These are phyloP conservation scores for Delitschia confertaspora DNA, from an alignment of 495 filamentous ascomycete species.

Conservation along the genomic window DNA sequence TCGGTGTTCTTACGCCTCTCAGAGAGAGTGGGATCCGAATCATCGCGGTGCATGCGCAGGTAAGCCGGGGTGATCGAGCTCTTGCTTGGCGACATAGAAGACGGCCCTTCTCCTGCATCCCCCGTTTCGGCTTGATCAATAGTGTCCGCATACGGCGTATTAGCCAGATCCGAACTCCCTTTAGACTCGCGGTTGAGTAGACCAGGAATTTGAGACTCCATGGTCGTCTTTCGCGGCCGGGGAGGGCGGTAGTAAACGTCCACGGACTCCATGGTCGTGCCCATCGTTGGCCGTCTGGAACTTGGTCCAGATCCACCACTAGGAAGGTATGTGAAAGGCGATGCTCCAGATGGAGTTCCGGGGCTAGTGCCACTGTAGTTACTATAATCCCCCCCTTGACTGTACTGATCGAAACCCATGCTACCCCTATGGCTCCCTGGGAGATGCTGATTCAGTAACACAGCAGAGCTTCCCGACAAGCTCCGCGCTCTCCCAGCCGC, in stretches of 20 bases:
- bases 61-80: conserved; percentile 37
- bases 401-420: conserved; percentile 29
- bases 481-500: conserved; percentile 63
- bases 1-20: conserved; percentile 55
- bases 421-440: conserved; percentile 22
- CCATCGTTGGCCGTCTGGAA: conserved; percentile 27
- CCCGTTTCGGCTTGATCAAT: conserved; percentile 34
- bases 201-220: conserved; percentile 42
- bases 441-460: conserved; percentile 53
- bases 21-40: conserved; percentile 42
- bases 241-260: conserved; percentile 73
- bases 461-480: conserved; percentile 72
- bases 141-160: conserved; percentile 40
- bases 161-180: conserved; percentile 45
- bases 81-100: conserved; percentile 46
- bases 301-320: conserved; percentile 33
- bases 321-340: conserved; percentile 42
- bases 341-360: conserved; percentile 15
- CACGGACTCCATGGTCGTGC: conserved; percentile 19
- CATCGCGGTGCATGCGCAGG: conserved; percentile 40
- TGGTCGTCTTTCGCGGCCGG: conserved; percentile 51
- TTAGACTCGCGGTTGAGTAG: conserved; percentile 42
- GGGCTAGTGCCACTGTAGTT: conserved; percentile 53
- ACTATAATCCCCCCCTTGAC: conserved; percentile 34
- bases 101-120: conserved; percentile 40